phyloP scores from a whole-genome alignment of 1,284 basidiomycete genomes.

The Chondrostereum purpureum region DNA sequence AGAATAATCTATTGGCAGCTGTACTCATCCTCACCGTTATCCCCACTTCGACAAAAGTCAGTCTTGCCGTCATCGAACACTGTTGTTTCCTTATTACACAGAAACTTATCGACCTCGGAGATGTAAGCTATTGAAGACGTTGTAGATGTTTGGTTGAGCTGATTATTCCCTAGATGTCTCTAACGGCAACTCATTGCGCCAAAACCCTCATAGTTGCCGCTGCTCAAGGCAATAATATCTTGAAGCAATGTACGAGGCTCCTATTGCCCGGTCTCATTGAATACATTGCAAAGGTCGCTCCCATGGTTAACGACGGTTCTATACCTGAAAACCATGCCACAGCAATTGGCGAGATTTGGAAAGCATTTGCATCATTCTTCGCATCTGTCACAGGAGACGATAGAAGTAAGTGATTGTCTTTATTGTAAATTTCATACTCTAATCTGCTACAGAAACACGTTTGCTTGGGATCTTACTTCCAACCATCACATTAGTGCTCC shows the following conservation, averaged over 20 bases:
- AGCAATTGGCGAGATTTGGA: constrained; percentile 75
- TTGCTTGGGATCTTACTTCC: constrained; percentile 77
- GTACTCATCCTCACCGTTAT: constrained; percentile 83
- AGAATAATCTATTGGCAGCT: constrained; percentile 84
- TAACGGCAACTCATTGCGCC: constrained; percentile 87
- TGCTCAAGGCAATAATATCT: constrained; percentile 52
- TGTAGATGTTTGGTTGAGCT: too few species aligned
- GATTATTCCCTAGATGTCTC: constrained; percentile 49
- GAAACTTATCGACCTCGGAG: constrained; percentile 59
- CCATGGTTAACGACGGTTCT: constrained; percentile 45
- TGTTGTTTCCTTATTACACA: constrained; percentile 81
- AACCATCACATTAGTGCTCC: constrained; percentile 68
- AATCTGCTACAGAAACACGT: constrained; percentile 45
- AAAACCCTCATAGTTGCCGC: constrained; percentile 73
- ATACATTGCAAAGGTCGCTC: constrained; percentile 67
- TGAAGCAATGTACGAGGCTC: constrained; percentile 68
- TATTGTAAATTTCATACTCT: neutral
- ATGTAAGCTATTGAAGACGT: constrained; percentile 40
- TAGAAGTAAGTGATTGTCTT: constrained; percentile 46
- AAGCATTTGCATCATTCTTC: constrained; percentile 69
- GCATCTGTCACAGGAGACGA: constrained; percentile 49
- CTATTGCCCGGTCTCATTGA: constrained; percentile 78
- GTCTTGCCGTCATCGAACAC: constrained; percentile 76
- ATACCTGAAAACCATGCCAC: constrained; percentile 49
- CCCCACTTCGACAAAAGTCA: constrained; percentile 62